A percentile compares a stretch with the other conserved stretches of the same genome.
Conservation (phyloP, 805 yeast species). For the Brettanomyces nanus region DNA sequence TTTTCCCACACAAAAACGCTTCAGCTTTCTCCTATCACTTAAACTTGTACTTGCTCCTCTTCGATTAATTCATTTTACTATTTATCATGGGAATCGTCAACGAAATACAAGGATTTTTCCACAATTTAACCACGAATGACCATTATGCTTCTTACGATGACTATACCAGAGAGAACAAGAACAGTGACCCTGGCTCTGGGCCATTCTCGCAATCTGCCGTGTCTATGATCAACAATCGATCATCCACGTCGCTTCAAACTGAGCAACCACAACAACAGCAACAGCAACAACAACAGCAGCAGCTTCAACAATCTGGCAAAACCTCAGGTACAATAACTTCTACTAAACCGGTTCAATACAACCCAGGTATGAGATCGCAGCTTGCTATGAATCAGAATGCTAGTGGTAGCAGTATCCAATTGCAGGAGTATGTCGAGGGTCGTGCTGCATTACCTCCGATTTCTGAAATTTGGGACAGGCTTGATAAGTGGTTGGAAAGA, state of each 20-base stretch:
- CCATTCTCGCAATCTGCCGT: constrained; percentile 20
- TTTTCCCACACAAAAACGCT: no score
- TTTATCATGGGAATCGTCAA: constrained; percentile 24
- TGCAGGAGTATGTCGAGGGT: constrained; percentile 34
- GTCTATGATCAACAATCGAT: constrained; percentile 24
- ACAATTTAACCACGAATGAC: constrained; percentile 50
- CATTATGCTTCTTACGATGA: constrained; percentile 50
- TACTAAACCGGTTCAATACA: constrained; percentile 31
- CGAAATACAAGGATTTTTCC: constrained; percentile 28
- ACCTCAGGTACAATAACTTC: constrained; percentile 14
- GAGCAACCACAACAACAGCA: no score
- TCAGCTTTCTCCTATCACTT: no score
- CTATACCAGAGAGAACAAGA: constrained; percentile 11
- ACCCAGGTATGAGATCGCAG: constrained; percentile 33
- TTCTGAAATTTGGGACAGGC: constrained; percentile 78
- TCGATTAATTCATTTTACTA: no score
- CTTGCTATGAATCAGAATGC: constrained; percentile 35
- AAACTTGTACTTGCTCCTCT: no score
- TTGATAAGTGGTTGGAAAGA: constrained; percentile 73
- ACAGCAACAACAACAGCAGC: no score
- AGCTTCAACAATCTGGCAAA: constrained; percentile 30
- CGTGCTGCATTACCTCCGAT: constrained; percentile 56
- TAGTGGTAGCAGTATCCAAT: constrained; percentile 27
- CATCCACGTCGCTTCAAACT: constrained; percentile 27
- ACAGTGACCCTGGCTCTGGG: constrained; percentile 19